phyloP scores from a whole-genome alignment of 2,329 filamentous ascomycete species.

The Verticillium zaregamsianum region DNA sequence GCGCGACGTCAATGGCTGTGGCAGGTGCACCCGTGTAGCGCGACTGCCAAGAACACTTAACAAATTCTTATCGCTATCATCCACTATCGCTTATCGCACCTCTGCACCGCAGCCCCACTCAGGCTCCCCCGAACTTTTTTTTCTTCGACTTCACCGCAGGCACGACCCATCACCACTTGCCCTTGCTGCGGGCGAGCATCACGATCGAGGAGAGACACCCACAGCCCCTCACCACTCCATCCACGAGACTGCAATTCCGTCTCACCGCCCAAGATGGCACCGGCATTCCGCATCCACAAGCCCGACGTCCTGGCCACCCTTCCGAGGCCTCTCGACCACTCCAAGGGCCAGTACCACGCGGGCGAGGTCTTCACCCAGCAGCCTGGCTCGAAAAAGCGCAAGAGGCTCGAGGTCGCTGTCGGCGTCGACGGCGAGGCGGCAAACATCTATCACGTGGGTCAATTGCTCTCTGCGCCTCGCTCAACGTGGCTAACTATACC shows the following conservation, averaged over 20 bases:
- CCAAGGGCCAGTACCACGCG: constrained; percentile 45
- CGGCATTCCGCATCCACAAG: constrained; percentile 58
- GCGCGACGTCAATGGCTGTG: constrained; percentile 1
- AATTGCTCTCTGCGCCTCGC: constrained; percentile 1
- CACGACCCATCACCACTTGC: not conserved
- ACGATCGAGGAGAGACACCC: not conserved
- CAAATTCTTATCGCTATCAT: not conserved
- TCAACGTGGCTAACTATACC: constrained; percentile 11
- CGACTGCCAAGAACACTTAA: constrained; percentile 9
- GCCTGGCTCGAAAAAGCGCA: constrained; percentile 54
- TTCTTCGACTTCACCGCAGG: constrained; percentile 7
- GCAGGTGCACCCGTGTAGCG: constrained; percentile 7
- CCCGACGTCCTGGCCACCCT: constrained; percentile 60
- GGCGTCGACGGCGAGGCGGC: constrained; percentile 62
- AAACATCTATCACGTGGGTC: constrained; percentile 61
- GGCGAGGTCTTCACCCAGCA: constrained; percentile 59
- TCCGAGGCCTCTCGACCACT: constrained; percentile 51
- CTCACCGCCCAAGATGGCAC: constrained; percentile 40
- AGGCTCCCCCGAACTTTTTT: constrained; percentile 11
- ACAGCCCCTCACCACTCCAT: not conserved
- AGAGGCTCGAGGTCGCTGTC: constrained; percentile 59
- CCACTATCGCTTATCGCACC: not conserved
- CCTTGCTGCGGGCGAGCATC: not conserved
- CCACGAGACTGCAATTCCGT: not conserved
- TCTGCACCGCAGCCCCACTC: not conserved